These are phyloP conservation scores for Actinomucor elegans DNA, from an alignment of 371 early-diverging fungal genomes.

Conservation along the genomic window DNA sequence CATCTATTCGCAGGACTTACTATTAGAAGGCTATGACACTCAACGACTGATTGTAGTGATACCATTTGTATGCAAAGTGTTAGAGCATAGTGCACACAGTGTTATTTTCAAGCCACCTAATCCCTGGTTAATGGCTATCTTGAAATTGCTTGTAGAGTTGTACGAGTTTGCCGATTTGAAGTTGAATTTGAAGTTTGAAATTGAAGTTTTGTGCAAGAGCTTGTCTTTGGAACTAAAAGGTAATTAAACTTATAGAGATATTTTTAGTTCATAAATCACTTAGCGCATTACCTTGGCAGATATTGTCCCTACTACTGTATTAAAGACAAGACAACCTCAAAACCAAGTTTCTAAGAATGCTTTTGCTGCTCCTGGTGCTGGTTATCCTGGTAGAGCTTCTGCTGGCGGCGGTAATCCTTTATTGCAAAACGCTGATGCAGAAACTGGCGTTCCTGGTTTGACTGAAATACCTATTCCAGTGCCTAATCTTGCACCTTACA, in stretches of 20 bases:
- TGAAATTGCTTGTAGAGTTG: constrained; percentile 87
- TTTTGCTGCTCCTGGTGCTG: background rate
- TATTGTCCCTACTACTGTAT: constrained; percentile 74
- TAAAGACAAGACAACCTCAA: constrained; percentile 58
- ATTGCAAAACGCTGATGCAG: constrained; percentile 1
- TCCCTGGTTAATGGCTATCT: constrained; percentile 96
- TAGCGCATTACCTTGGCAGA: background rate
- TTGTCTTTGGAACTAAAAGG: constrained; percentile 77
- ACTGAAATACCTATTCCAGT: constrained; percentile 26
- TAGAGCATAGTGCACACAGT: constrained; percentile 83
- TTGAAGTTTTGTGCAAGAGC: constrained; percentile 94
- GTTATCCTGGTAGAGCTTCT: constrained; percentile 3
- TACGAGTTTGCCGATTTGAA: constrained; percentile 91
- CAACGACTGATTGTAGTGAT: constrained; percentile 90
- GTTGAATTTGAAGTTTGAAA: constrained; percentile 92
- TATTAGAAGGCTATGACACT: constrained; percentile 88
- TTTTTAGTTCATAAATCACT: too few species aligned
- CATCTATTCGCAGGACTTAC: constrained; percentile 58
- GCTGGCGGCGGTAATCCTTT: constrained; percentile 8
- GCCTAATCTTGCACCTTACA: constrained; percentile 66
- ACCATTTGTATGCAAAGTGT: constrained; percentile 96
- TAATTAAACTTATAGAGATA: constrained; percentile 3
- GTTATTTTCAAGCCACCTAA: constrained; percentile 93
- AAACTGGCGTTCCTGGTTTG: constrained; percentile 1
- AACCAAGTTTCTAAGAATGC: background rate